Base-by-base conservation (phyloP, 2,329 filamentous ascomycete genomes). In the Orbilia javanica region DNA sequence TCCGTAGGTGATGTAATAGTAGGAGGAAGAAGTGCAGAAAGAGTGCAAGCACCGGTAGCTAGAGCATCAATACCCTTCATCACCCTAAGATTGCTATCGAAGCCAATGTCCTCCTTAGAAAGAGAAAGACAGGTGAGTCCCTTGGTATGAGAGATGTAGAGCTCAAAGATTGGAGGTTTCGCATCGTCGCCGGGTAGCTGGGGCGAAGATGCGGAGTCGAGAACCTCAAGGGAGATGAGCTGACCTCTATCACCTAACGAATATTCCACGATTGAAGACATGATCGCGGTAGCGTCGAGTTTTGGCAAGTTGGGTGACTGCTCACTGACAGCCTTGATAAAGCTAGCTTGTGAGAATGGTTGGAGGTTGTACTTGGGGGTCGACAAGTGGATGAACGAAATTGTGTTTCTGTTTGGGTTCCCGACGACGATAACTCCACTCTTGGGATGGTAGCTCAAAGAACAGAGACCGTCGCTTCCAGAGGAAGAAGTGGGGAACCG, bases 61-160 rank as follows among this genome's bases (percentile, higher is more conserved):
- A 93, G 87, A 1, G 93, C 94, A 84, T 97, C 90, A 44, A 96
- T 89, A 0, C 92, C 88, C 67, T 91, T 86, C 44, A 97, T 86
- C 66, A 97, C 92, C 86, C 96, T 97, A 85, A 94, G 95, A 79
- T 97, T 93, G 81, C 90, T 89, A 81, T 91, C 92, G 94, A 94
- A 98, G 31, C 96, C 96, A 60, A 99, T 87, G 84, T 98, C 95
- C 64, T 91, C 89, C 83, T 95, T 93, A 84, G 92, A 95, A 83
- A 99, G 90, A 80, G 90, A 90, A 66, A 98, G 84, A 82, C 93
- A 95, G 18, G 94, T 94, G n/a, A 98, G 94, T 79, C 96, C 96
- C 85, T 94, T 96, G 10, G 96, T 97, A 84, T 99, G 95, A 91
- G 97, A 97, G 34, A 93, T 92, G 83, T 99, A 99, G 8, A 99